These are phyloP conservation scores for Raffaelea arxii DNA, from an alignment of 2,329 filamentous ascomycete species.

Conservation along the genomic window DNA sequence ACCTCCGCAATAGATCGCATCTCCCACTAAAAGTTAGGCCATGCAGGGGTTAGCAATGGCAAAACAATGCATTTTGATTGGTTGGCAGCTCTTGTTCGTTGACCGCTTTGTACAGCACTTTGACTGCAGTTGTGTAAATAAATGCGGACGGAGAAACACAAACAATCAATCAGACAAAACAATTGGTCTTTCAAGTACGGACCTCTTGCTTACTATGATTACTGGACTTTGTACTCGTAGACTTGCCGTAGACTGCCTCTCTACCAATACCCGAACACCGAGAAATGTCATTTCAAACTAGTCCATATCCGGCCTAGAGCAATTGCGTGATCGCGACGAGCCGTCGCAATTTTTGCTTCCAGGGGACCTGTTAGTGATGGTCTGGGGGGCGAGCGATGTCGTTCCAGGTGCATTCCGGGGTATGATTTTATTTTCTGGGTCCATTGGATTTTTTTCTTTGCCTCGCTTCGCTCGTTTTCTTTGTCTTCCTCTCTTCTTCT, in stretches of 20 bases:
- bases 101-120: too few relatives aligned
- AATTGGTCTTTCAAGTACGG: too few relatives aligned
- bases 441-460: neutral
- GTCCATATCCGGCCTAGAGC: constrained; percentile 11
- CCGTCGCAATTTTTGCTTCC: constrained; percentile 3
- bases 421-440: constrained; percentile 1
- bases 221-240: too few relatives aligned
- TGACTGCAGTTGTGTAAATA: too few relatives aligned
- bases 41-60: too few relatives aligned
- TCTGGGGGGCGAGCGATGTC: neutral
- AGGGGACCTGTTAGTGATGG: neutral
- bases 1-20: neutral
- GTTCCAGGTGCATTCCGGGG: neutral
- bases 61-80: too few relatives aligned
- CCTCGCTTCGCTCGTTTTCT: neutral
- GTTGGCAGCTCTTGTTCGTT: too few relatives aligned
- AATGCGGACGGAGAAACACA: too few relatives aligned
- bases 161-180: too few relatives aligned
- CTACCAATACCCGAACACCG: neutral
- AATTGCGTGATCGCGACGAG: constrained; percentile 15
- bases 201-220: too few relatives aligned
- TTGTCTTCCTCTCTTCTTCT: neutral
- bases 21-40: too few relatives aligned
- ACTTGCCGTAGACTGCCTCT: too few relatives aligned
- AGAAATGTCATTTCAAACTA: neutral